Conservation (phyloP, 306 rosid species). For the Cotoneaster glaucophyllus region DNA sequence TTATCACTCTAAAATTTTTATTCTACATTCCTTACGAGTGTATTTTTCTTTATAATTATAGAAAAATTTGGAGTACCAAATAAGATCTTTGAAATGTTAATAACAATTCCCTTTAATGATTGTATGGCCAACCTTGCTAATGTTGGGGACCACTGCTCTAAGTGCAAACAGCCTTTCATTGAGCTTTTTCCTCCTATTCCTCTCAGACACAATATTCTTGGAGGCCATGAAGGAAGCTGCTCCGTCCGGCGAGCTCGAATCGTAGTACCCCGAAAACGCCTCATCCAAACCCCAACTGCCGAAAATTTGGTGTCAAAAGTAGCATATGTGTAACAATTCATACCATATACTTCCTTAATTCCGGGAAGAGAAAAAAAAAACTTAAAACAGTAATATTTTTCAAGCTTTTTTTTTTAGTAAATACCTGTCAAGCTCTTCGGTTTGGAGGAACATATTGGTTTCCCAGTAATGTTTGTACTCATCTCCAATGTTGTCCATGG, state of each 20-base stretch:
- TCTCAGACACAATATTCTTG: slow-evolving; percentile 86
- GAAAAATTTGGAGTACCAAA: fast-evolving
- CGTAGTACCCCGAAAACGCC: slow-evolving; percentile 63
- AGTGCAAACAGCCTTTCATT: slow-evolving; percentile 89
- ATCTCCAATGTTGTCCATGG: slow-evolving; percentile 61
- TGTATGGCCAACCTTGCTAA: slow-evolving; percentile 54
- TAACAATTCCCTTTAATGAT: not conserved
- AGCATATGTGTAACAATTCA: not conserved
- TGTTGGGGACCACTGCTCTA: slow-evolving; percentile 91
- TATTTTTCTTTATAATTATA: too few relatives aligned
- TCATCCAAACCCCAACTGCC: slow-evolving; percentile 76
- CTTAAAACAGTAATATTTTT: not conserved
- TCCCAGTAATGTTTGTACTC: slow-evolving; percentile 73
- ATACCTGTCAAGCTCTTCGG: slow-evolving; percentile 73
- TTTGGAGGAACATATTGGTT: slow-evolving; percentile 58
- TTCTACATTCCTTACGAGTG: fast-evolving
- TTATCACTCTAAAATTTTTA: fast-evolving
- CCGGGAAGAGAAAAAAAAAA: not conserved
- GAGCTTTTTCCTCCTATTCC: slow-evolving; percentile 86
- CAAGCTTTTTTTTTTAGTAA: not conserved
- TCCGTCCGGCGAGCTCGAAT: slow-evolving; percentile 94
- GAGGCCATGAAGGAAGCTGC: slow-evolving; percentile 73
- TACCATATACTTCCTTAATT: not conserved
- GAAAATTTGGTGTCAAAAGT: not conserved
- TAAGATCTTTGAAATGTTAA: too few relatives aligned